Evolutionary conservation across 1,284 basidiomycete species (phyloP).

Genomic region (Nidula niveotomentosa): DNA sequence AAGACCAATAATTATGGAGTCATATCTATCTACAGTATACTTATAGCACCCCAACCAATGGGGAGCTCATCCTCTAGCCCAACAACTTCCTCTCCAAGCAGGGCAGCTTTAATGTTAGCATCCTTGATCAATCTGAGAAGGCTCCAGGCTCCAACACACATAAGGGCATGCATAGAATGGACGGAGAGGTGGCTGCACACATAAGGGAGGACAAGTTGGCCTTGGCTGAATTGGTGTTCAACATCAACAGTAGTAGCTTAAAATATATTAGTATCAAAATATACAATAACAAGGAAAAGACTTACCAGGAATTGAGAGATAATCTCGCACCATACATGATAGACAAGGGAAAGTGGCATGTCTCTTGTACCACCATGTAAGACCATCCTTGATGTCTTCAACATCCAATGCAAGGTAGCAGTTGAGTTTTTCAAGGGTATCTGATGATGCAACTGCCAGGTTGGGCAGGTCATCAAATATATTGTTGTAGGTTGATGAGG

Average conservation of each 20-base stretch:
- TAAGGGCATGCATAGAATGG: constrained; percentile 19
- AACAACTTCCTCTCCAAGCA: constrained; percentile 1
- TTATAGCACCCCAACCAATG: constrained; percentile 4
- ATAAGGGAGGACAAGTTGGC: constrained; percentile 23
- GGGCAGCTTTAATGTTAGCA: not conserved
- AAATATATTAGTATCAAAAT: not conserved
- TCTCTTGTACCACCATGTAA: constrained; percentile 16
- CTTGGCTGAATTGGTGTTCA: constrained; percentile 25
- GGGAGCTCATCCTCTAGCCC: constrained; percentile 1
- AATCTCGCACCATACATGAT: constrained; percentile 14
- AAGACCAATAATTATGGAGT: not conserved
- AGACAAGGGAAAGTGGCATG: constrained; percentile 9
- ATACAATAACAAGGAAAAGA: not conserved
- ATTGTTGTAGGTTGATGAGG: not conserved
- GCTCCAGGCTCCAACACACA: constrained; percentile 29
- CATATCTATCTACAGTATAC: not conserved
- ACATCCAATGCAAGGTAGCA: not conserved
- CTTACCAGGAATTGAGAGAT: constrained; percentile 12
- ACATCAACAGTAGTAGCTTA: constrained; percentile 25
- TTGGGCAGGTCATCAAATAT: not conserved
- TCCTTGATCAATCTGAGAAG: not conserved
- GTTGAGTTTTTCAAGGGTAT: not conserved
- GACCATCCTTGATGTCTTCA: constrained; percentile 8
- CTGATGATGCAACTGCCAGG: not conserved
- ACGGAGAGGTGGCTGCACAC: constrained; percentile 22